Conservation (phyloP, 169 alveolate species). For the Plasmodium gallinaceum region DNA sequence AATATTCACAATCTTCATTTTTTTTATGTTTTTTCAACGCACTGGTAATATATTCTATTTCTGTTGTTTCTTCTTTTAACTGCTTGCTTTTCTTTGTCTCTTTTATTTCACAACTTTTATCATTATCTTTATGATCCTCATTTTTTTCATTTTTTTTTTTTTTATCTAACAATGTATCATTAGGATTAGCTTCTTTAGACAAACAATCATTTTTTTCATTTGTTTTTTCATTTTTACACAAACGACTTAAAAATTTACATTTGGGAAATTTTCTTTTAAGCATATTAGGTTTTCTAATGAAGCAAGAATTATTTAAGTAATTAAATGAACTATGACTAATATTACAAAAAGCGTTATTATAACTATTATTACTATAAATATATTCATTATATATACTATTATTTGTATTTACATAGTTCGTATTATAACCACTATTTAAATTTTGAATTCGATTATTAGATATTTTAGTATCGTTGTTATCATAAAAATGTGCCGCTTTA, state of each 20-base stretch:
- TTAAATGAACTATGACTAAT: not conserved
- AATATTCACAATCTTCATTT: slow-evolving; percentile 20
- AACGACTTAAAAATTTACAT: slow-evolving; percentile 39
- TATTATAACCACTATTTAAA: slow-evolving; percentile 38
- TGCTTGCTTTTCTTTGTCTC: not conserved
- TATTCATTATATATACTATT: not conserved
- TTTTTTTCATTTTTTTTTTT: slow-evolving; percentile 7
- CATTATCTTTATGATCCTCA: not conserved
- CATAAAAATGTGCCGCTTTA: slow-evolving; percentile 55
- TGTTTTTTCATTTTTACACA: slow-evolving; percentile 22
- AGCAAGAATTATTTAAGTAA: slow-evolving; percentile 25
- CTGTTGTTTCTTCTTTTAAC: slow-evolving; percentile 1
- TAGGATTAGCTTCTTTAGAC: slow-evolving; percentile 1
- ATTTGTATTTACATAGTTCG: slow-evolving; percentile 2
- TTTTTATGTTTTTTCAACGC: slow-evolving; percentile 3
- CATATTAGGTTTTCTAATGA: slow-evolving; percentile 28
- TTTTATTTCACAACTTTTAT: not conserved
- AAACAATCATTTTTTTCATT: slow-evolving; percentile 5
- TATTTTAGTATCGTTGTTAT: slow-evolving; percentile 52
- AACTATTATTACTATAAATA: not conserved
- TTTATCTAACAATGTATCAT: not conserved
- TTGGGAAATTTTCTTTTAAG: slow-evolving; percentile 46
- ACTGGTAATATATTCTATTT: not conserved
- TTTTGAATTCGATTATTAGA: slow-evolving; percentile 7
- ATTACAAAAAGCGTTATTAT: not conserved